phyloP scores from a whole-genome alignment of 1,284 basidiomycete genomes.

The Ustilago hordei region DNA sequence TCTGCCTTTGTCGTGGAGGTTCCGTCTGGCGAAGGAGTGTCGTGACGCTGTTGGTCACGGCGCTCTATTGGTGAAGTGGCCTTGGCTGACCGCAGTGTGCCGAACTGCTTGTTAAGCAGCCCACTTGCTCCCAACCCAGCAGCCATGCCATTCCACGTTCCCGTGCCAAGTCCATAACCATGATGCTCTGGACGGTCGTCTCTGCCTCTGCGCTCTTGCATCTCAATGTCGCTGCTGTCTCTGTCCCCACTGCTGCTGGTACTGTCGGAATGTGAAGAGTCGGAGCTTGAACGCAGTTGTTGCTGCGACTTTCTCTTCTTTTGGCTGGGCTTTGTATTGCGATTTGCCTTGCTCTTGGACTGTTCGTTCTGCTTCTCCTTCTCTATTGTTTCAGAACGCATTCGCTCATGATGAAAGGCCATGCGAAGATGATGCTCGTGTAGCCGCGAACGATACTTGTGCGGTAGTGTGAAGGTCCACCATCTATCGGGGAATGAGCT shows the following conservation, averaged over 20 bases:
- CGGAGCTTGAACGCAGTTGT: constrained; percentile 30
- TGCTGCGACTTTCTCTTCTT: constrained; percentile 23
- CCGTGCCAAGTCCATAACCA: constrained; percentile 37
- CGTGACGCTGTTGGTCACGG: constrained; percentile 29
- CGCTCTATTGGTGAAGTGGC: constrained; percentile 3
- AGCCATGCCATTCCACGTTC: constrained; percentile 33
- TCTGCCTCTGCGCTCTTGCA: constrained; percentile 29
- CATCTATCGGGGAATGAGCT: constrained; percentile 46
- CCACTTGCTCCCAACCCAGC: constrained; percentile 48
- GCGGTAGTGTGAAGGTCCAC: constrained; percentile 63
- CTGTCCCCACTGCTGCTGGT: constrained; percentile 19
- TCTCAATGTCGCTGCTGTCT: constrained; percentile 41
- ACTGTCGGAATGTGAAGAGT: constrained; percentile 27
- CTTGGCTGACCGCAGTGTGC: constrained; percentile 13
- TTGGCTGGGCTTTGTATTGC: constrained; percentile 8
- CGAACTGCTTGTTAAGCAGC: constrained; percentile 34
- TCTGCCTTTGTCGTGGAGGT: constrained; percentile 38
- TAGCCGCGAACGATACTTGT: constrained; percentile 55
- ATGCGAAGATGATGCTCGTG: constrained; percentile 57
- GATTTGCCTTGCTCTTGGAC: constrained; percentile 10
- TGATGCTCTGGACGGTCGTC: constrained; percentile 23
- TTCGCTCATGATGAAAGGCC: constrained; percentile 42
- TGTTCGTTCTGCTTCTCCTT: constrained; percentile 18
- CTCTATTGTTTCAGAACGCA: constrained; percentile 24
- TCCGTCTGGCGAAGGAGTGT: constrained; percentile 40